phyloP scores from a whole-genome alignment of 2,329 filamentous ascomycete species.

The Phyllosticta paracitricarpa region DNA sequence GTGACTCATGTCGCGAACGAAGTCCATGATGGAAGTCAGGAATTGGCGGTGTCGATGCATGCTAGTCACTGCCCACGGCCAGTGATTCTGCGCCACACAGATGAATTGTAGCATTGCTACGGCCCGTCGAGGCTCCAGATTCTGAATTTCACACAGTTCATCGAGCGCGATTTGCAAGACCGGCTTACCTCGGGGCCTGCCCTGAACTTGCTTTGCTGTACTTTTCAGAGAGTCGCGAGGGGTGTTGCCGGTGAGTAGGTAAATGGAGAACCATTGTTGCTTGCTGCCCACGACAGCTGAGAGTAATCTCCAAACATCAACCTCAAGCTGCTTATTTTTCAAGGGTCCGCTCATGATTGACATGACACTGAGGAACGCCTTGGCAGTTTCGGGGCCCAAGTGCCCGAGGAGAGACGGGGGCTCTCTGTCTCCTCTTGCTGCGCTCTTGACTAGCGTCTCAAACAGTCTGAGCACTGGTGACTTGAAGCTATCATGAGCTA shows the following conservation, averaged over 20 bases:
- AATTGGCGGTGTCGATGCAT: conserved; percentile 66
- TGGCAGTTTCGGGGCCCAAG: conserved; percentile 70
- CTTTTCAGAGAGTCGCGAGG: conserved; percentile 64
- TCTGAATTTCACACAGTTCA: conserved; percentile 55
- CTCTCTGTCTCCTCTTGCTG: conserved; percentile 53
- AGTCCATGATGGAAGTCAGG: conserved; percentile 60
- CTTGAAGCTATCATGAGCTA: conserved; percentile 56
- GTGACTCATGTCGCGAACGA: conserved; percentile 44
- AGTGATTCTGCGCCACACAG: conserved; percentile 80
- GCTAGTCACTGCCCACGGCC: conserved; percentile 86
- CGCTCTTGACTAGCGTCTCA: conserved; percentile 61
- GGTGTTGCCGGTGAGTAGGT: conserved; percentile 77
- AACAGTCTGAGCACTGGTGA: conserved; percentile 58
- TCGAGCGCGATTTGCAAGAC: conserved; percentile 67
- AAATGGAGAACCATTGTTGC: conserved; percentile 94
- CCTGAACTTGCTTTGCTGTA: conserved; percentile 19
- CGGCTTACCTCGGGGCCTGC: conserved; percentile 44
- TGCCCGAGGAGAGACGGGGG: conserved; percentile 91
- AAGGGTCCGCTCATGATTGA: conserved; percentile 70
- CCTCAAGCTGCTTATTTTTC: conserved; percentile 52
- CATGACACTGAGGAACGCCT: conserved; percentile 71
- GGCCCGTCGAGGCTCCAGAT: conserved; percentile 53
- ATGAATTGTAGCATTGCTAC: conserved; percentile 79
- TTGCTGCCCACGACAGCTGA: conserved; percentile 77
- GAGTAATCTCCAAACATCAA: conserved; percentile 73